A percentile compares a stretch with the other conserved stretches of the same genome.
Evolutionary conservation across 345 rosid genomes (phyloP).

Genomic region (Populus davidiana): DNA sequence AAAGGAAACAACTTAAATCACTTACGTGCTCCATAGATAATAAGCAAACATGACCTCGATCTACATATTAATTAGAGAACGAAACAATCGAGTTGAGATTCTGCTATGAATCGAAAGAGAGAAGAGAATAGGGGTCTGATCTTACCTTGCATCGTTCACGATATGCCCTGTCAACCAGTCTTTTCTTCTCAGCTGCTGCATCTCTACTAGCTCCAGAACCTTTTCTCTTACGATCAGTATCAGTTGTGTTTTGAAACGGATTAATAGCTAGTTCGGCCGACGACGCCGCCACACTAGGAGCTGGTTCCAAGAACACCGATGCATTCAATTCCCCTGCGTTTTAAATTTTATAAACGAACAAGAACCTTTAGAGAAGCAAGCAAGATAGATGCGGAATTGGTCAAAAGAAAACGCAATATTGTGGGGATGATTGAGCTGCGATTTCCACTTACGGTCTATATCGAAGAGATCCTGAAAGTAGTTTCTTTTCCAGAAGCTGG

Average conservation of each 20-base stretch:
- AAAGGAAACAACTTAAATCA: background rate
- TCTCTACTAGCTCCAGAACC: background rate
- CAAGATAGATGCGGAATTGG: background rate
- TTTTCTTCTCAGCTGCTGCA: background rate
- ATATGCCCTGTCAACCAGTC: background rate
- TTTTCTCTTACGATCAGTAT: background rate
- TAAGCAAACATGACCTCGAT: background rate
- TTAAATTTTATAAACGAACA: background rate
- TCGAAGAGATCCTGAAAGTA: fast-evolving
- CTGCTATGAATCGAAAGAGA: background rate
- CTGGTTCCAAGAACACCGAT: background rate
- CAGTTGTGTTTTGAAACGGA: background rate
- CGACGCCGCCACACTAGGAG: background rate
- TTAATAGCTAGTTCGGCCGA: background rate
- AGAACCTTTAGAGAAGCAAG: background rate
- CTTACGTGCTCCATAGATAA: background rate
- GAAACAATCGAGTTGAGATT: background rate
- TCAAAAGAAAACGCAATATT: background rate
- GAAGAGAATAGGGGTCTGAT: background rate
- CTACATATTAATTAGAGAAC: background rate
- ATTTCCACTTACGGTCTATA: background rate
- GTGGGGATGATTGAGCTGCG: background rate
- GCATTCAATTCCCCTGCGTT: background rate
- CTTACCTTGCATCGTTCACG: background rate
- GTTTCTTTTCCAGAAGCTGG: background rate